phyloP scores from a whole-genome alignment of 164 flowering plant genomes.

The Aristolochia californica region DNA sequence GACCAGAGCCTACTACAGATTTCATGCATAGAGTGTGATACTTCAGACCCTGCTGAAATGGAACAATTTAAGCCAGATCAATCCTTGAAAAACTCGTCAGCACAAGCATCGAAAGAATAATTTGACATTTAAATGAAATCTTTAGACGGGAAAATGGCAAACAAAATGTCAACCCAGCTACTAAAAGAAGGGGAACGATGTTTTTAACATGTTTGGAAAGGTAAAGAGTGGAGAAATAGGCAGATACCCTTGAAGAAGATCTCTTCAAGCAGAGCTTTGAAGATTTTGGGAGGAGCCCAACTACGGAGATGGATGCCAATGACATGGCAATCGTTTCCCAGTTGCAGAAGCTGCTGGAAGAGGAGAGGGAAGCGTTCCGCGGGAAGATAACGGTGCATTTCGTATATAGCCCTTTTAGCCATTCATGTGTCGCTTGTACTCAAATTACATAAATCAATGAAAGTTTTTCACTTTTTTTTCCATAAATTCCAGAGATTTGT shows the following conservation, averaged over 20 bases:
- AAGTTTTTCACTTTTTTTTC: too few relatives aligned
- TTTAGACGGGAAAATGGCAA: background rate
- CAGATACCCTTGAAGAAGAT: slow-evolving; percentile 6
- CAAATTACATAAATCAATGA: too few relatives aligned
- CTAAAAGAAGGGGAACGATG: background rate
- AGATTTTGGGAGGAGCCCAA: slow-evolving; percentile 15
- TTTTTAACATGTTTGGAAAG: background rate
- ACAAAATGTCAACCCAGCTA: background rate
- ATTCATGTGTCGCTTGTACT: too few relatives aligned
- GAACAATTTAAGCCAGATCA: too few relatives aligned
- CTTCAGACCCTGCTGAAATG: too few relatives aligned
- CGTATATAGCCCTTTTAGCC: background rate
- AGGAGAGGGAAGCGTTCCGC: slow-evolving; percentile 17
- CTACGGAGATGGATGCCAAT: slow-evolving; percentile 32
- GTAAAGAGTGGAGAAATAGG: background rate
- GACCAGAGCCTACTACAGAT: background rate
- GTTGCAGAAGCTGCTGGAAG: background rate
- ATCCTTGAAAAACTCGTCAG: background rate
- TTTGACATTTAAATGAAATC: background rate
- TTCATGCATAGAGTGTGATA: background rate
- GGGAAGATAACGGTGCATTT: slow-evolving; percentile 36
- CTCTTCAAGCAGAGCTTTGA: slow-evolving; percentile 2
- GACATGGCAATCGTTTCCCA: slow-evolving; percentile 1
- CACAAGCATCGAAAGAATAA: background rate
- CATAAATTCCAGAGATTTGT: too few relatives aligned